phyloP scores from a whole-genome alignment of 2,329 filamentous ascomycete genomes.

The Pseudopyricularia cyperi region DNA sequence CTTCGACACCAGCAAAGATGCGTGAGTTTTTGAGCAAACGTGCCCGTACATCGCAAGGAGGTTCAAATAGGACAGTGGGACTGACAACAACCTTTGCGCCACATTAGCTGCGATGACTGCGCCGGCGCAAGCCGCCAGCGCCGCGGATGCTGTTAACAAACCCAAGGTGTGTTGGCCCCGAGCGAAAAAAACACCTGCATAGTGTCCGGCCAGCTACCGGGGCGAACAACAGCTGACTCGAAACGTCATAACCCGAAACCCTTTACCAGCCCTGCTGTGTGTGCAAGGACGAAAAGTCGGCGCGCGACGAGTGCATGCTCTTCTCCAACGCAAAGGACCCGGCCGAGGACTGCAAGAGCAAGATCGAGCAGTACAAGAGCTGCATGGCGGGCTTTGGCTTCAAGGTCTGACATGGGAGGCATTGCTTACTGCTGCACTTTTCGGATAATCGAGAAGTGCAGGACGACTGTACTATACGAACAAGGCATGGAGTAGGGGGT shows the following conservation, averaged over 20 bases:
- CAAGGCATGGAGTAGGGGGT: neutral
- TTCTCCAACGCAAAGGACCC: slow-evolving; percentile 80
- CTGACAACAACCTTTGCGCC: neutral
- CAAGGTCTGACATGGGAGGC: slow-evolving; percentile 36
- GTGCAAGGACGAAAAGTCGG: slow-evolving; percentile 87
- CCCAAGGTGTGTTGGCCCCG: slow-evolving; percentile 24
- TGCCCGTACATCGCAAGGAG: neutral
- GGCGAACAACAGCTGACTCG: neutral
- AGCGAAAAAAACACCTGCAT: too few species aligned
- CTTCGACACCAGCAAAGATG: slow-evolving; percentile 14
- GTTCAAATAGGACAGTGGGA: neutral
- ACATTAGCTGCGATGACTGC: slow-evolving; percentile 2
- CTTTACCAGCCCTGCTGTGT: slow-evolving; percentile 88
- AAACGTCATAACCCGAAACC: neutral
- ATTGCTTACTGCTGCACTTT: neutral
- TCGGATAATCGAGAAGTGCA: neutral
- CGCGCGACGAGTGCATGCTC: slow-evolving; percentile 96
- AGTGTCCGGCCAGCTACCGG: neutral
- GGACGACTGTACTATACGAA: neutral
- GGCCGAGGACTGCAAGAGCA: slow-evolving; percentile 66
- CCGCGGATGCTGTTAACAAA: slow-evolving; percentile 20
- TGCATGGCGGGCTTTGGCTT: slow-evolving; percentile 95
- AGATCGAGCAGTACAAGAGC: slow-evolving; percentile 72
- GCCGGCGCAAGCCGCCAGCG: slow-evolving; percentile 1
- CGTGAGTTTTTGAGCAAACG: slow-evolving; percentile 11